Evolutionary conservation across 2,329 filamentous ascomycete genomes (phyloP), one percentile per base, ranked within the genome.

Genomic region (Aspergillus costaricaensis): DNA sequence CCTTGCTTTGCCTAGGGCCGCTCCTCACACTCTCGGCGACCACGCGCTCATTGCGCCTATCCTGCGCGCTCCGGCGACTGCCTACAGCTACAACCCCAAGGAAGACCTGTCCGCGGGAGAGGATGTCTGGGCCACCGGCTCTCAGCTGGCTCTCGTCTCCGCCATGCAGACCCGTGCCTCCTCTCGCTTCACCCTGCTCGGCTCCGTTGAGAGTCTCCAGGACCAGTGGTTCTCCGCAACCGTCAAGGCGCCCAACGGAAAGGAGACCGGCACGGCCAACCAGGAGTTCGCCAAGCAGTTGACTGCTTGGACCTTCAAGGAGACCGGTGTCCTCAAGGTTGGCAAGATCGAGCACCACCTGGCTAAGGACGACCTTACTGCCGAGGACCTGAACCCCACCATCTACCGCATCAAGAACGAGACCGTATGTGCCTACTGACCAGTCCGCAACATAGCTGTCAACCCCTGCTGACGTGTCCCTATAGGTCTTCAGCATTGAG

Each of bases 361-460:
- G 60, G 73, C 70, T 57, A 80, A 83, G 61, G 72, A 86, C 67
- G 82, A 79, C 60, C 77, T 64, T 76, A 81, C 73, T 64, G 85
- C 65, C 2, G 74, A 77, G 55, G 74, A 77, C 49, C 59, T 77
- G 60, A 97, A 97, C 81, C 93, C 94, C 9, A 85, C 81, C 58
- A 93, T 98, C 67, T 99, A 99, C 81, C 87, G 95, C 66, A 88
- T 99, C 75, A 99, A 98, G 85, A 96, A 92, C 79, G 89, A 97
- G 73, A 93, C 97, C 70, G 93, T 96, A 86, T 75, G 92, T 91
- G 52, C 44, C 50, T 8, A 12, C 12, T 36, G 1, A 14, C 12
- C 5, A 2, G 12, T 17, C 19, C n/a, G 17, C 17, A 19, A 14
- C 17, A 27, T 32, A 17, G n/a, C 8, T 19, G 21, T 5, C 41